These are phyloP conservation scores for Melastoma candidum DNA, from an alignment of 441 rosid genomes.

Conservation along the genomic window DNA sequence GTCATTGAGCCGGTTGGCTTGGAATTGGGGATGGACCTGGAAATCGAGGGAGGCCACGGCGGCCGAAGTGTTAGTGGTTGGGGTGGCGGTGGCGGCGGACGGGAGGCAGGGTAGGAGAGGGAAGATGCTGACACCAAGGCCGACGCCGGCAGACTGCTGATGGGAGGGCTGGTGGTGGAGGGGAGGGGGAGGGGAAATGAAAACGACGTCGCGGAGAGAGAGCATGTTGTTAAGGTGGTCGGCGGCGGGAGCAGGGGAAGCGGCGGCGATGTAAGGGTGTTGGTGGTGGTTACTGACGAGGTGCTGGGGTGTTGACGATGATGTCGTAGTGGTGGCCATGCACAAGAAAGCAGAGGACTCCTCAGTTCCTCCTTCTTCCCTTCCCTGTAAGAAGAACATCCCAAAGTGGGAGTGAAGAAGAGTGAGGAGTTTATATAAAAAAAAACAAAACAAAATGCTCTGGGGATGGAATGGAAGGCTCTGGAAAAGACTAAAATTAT, in stretches of 20 bases:
- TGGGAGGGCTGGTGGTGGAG: slow-evolving; percentile 9
- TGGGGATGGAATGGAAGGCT: no score
- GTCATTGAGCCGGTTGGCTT: no score
- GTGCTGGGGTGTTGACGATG: slow-evolving; percentile 7
- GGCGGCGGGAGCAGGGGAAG: slow-evolving; percentile 15
- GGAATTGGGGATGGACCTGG: no score
- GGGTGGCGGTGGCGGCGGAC: slow-evolving; percentile 10
- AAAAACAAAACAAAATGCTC: no score
- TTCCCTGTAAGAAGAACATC: no score
- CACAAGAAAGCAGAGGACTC: neutral
- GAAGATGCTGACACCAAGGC: slow-evolving; percentile 4
- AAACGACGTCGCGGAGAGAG: slow-evolving; percentile 50
- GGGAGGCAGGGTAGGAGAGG: slow-evolving; percentile 6
- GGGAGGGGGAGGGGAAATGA: slow-evolving; percentile 30
- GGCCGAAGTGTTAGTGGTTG: neutral
- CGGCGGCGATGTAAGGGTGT: neutral
- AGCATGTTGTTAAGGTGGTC: slow-evolving; percentile 36
- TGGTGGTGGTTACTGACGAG: slow-evolving; percentile 1
- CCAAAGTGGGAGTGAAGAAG: no score
- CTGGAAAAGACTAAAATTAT: no score
- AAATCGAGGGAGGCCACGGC: neutral
- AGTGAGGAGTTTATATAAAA: no score
- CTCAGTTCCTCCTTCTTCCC: no score
- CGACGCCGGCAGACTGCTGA: slow-evolving; percentile 8
- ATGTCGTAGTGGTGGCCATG: slow-evolving; percentile 19